A percentile compares a stretch with the other conserved stretches of the same genome.
Evolutionary conservation across 352 stramenopile genomes (phyloP).

Genomic region (Halophytophthora batemanensis): DNA sequence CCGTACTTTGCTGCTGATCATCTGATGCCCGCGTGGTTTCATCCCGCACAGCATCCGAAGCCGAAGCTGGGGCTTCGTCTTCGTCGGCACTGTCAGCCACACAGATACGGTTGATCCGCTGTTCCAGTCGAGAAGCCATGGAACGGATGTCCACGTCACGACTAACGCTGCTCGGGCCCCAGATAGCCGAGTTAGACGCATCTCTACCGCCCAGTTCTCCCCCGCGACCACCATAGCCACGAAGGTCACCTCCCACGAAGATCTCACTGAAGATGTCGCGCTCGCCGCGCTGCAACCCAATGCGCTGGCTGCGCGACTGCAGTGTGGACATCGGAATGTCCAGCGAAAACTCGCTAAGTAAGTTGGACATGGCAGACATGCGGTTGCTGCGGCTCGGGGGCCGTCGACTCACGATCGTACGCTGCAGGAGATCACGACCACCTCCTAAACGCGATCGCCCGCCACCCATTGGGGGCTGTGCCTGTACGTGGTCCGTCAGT

Average conservation of each 20-base stretch:
- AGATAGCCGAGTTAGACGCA: slow-evolving; percentile 25
- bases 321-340: slow-evolving; percentile 55
- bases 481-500: slow-evolving; percentile 74
- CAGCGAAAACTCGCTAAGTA: slow-evolving; percentile 81
- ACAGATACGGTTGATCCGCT: slow-evolving; percentile 53
- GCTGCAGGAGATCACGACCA: slow-evolving; percentile 45
- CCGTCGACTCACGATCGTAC: slow-evolving; percentile 31
- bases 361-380: slow-evolving; percentile 66
- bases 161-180: slow-evolving; percentile 28
- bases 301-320: slow-evolving; percentile 28
- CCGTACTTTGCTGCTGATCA: slow-evolving; percentile 11
- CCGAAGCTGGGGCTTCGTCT: slow-evolving; percentile 18
- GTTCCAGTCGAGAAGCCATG: slow-evolving; percentile 70
- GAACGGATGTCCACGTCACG: slow-evolving; percentile 61
- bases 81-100: slow-evolving; percentile 33
- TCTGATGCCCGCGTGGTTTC: slow-evolving; percentile 10
- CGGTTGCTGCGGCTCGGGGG: slow-evolving; percentile 62
- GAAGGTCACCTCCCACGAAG: slow-evolving; percentile 35
- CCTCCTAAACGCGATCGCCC: slow-evolving; percentile 29
- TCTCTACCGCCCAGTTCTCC: slow-evolving; percentile 24
- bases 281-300: slow-evolving; percentile 45
- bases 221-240: slow-evolving; percentile 33
- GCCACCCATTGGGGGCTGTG: slow-evolving; percentile 38
- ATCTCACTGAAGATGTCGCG: slow-evolving; percentile 44
- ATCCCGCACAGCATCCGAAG: slow-evolving; percentile 1